phyloP scores from a whole-genome alignment of 2,329 filamentous ascomycete genomes.

The Annulohypoxylon truncatum region DNA sequence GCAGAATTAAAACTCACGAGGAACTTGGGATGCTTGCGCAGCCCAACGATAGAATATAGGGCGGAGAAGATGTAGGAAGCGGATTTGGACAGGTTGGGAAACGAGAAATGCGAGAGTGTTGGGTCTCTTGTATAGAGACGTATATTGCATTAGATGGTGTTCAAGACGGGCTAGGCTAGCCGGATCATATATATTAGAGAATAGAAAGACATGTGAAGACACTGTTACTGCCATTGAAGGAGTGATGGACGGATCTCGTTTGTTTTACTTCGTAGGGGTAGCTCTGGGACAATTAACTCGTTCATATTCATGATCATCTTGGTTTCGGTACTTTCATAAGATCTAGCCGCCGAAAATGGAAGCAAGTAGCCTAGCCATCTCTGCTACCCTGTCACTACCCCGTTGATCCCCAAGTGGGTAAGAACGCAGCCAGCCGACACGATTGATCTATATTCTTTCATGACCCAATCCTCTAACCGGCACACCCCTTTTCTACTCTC shows the following conservation, averaged over 20 bases:
- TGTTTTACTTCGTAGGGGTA: not conserved
- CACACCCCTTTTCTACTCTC: not conserved
- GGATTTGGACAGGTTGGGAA: not conserved
- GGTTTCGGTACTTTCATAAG: not conserved
- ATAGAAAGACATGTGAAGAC: not conserved
- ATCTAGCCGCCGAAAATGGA: not conserved
- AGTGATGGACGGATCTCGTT: not conserved
- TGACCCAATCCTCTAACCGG: not conserved
- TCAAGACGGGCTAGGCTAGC: not conserved
- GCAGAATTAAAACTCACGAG: conserved; percentile 87
- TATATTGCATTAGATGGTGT: not conserved
- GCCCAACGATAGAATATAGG: conserved; percentile 73
- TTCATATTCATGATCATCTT: not conserved
- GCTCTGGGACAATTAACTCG: not conserved
- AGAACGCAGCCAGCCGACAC: not conserved
- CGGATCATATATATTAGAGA: not conserved
- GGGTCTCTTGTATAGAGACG: not conserved
- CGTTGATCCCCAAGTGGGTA: not conserved
- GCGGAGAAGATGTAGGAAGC: conserved; percentile 61
- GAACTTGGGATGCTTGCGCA: conserved; percentile 74
- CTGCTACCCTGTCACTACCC: no score
- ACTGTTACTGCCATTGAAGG: not conserved
- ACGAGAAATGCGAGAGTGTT: not conserved
- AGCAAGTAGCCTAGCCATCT: no score
- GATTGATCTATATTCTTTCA: not conserved